These are phyloP conservation scores for Chaetomium globosum DNA, from an alignment of 2,329 filamentous ascomycete species.

Conservation along the genomic window DNA sequence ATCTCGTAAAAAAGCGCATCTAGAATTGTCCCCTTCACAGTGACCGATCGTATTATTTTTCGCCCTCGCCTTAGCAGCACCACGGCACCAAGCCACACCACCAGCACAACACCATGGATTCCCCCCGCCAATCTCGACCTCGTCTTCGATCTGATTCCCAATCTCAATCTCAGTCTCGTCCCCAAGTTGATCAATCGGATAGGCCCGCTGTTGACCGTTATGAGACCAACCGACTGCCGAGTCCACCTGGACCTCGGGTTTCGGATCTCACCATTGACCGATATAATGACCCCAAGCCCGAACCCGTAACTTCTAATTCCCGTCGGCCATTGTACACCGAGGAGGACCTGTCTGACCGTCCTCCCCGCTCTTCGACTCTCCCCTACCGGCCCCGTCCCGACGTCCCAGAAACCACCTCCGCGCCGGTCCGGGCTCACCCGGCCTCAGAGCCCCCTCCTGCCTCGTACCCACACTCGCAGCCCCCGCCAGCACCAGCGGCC, in stretches of 20 bases:
- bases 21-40: not conserved
- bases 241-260: too few relatives aligned
- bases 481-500: not conserved
- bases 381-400: constrained; percentile 16
- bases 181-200: not conserved
- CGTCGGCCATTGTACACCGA: not conserved
- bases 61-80: too few relatives aligned
- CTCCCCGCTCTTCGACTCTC: constrained; percentile 5
- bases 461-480: not conserved
- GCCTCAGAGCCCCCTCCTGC: not conserved
- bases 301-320: not conserved
- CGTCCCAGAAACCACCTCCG: not conserved
- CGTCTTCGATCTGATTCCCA: not conserved
- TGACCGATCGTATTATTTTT: not conserved
- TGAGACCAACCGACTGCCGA: not conserved
- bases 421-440: not conserved
- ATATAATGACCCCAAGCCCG: not conserved
- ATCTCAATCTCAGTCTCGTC: not conserved
- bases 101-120: not conserved
- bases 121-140: not conserved
- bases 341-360: not conserved
- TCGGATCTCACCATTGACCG: too few relatives aligned
- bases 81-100: too few relatives aligned
- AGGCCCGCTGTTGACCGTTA: not conserved
- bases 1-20: not conserved